Evolutionary conservation across 108 stramenopile species (phyloP).

Genomic region (Skeletonema menzelii): DNA sequence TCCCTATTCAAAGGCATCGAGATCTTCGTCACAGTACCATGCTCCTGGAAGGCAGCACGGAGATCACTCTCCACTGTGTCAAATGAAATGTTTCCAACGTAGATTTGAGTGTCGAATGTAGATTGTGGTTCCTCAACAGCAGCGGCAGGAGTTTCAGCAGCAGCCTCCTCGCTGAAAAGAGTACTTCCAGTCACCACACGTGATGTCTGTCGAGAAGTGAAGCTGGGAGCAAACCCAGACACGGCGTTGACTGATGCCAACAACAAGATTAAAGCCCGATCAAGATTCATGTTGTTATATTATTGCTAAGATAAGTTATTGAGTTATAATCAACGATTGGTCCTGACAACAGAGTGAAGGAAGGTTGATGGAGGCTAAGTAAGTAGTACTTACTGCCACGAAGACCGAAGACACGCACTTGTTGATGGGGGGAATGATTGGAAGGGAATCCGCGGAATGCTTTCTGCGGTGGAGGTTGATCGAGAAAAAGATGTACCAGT

Average conservation of each 20-base stretch:
- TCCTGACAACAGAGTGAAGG: background rate
- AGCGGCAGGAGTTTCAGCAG: constrained; percentile 9
- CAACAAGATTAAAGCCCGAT: constrained; percentile 19
- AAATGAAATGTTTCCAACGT: constrained; percentile 48
- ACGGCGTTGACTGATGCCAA: constrained; percentile 17
- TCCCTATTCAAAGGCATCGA: constrained; percentile 80
- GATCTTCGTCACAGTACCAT: constrained; percentile 84
- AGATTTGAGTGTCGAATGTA: constrained; percentile 35
- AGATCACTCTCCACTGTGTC: constrained; percentile 72
- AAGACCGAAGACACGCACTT: background rate
- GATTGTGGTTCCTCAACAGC: constrained; percentile 1
- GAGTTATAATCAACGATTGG: background rate
- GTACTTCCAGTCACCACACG: constrained; percentile 8
- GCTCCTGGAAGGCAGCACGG: constrained; percentile 67
- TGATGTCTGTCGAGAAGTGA: background rate
- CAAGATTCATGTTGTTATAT: constrained; percentile 4
- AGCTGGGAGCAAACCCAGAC: constrained; percentile 18
- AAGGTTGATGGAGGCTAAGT: background rate
- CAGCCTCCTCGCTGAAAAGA: constrained; percentile 36
- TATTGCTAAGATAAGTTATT: too few relatives aligned
- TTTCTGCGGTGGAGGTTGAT: background rate
- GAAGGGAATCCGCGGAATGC: background rate
- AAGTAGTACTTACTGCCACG: too few relatives aligned
- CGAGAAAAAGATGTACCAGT: too few relatives aligned
- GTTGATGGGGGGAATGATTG: background rate